Evolutionary conservation across 1,284 basidiomycete genomes (phyloP).

Genomic region (Agroathelia rolfsii): DNA sequence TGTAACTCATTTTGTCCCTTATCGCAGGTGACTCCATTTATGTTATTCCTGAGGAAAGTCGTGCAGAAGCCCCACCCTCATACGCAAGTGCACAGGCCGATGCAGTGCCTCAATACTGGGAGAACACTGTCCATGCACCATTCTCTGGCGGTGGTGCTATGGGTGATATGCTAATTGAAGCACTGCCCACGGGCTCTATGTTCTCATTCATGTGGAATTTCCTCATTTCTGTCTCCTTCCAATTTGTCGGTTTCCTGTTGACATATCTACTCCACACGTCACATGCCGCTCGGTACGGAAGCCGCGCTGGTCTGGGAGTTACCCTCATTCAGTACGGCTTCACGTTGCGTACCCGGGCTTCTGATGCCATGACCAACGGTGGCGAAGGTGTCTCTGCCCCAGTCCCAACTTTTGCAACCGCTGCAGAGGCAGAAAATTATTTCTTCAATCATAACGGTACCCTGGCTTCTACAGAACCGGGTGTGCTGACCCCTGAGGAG

Average conservation of each 20-base stretch:
- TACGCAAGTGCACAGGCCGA: conserved; percentile 91
- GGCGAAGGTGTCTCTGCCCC: conserved; percentile 17
- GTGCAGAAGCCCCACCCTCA: conserved; percentile 77
- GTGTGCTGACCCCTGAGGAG: too few relatives aligned
- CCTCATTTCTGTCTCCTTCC: conserved; percentile 91
- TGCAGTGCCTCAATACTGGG: conserved; percentile 95
- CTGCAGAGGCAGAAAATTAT: conserved; percentile 40
- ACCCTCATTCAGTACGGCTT: conserved; percentile 95
- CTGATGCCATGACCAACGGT: conserved; percentile 18
- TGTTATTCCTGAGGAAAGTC: conserved; percentile 70
- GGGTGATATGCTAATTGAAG: conserved; percentile 71
- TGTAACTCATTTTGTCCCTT: conserved; percentile 5
- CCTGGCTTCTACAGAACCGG: not conserved
- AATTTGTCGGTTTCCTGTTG: conserved; percentile 93
- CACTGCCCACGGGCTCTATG: conserved; percentile 66
- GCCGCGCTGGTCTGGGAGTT: conserved; percentile 88
- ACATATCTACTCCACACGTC: conserved; percentile 92
- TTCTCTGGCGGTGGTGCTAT: conserved; percentile 35
- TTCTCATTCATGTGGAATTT: conserved; percentile 92
- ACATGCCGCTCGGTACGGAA: conserved; percentile 91
- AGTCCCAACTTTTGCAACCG: conserved; percentile 30
- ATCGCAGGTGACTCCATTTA: conserved; percentile 57
- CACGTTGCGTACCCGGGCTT: conserved; percentile 50
- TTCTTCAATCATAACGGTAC: conserved; percentile 26
- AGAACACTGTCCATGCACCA: conserved; percentile 87